Conservation (phyloP, 176 grass and related monocot genomes). For the Bromus sterilis region DNA sequence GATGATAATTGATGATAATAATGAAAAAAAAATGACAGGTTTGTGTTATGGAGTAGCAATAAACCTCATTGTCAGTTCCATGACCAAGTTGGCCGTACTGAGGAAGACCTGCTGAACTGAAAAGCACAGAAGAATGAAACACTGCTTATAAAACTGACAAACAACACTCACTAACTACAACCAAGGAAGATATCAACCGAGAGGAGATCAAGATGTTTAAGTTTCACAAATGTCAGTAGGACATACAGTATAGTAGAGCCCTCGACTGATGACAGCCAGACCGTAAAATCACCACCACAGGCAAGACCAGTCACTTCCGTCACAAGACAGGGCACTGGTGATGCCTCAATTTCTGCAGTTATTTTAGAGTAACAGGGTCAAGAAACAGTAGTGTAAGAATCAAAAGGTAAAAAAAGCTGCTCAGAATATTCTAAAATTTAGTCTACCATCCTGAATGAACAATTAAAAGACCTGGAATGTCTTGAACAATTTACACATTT, state of each 20-base stretch:
- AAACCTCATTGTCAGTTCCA: slow-evolving; percentile 96
- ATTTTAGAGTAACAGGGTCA: slow-evolving; percentile 18
- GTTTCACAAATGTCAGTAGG: slow-evolving; percentile 5
- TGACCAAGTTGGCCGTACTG: slow-evolving; percentile 98
- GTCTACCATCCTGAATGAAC: not conserved
- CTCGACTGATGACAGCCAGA: slow-evolving; percentile 85
- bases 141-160: slow-evolving; percentile 16
- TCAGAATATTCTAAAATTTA: not conserved
- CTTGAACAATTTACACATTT: not conserved
- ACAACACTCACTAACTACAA: slow-evolving; percentile 34
- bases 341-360: slow-evolving; percentile 74
- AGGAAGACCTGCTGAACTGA: slow-evolving; percentile 79
- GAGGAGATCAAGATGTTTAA: not conserved
- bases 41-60: not conserved
- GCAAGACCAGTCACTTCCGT: slow-evolving; percentile 57
- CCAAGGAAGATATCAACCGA: slow-evolving; percentile 18
- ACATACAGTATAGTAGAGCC: slow-evolving; percentile 96
- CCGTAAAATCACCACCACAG: slow-evolving; percentile 93
- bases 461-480: not conserved
- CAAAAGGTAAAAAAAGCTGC: not conserved
- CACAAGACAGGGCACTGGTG: slow-evolving; percentile 66
- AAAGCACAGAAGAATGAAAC: slow-evolving; percentile 51
- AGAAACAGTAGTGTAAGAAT: not conserved
- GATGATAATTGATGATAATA: not conserved
- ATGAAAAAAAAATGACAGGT: not conserved